Conservation (phyloP, 306 rosid species). For the Ziziphus jujuba region DNA sequence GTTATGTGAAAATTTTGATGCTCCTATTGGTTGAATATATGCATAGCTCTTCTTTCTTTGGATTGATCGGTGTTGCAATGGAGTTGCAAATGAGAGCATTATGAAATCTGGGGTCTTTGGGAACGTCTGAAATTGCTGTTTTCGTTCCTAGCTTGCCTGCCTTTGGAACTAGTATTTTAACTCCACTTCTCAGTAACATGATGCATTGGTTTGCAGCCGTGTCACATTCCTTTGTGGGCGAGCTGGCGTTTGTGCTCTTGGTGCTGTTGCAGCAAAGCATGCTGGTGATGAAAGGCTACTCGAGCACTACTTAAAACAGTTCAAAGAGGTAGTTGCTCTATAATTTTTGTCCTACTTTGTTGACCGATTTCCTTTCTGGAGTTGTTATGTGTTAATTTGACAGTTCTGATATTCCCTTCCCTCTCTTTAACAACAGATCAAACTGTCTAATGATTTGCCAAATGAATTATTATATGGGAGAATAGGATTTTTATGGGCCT, state of each 20-base stretch:
- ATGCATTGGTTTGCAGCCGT: conserved; percentile 46
- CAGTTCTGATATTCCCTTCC: conserved; percentile 10
- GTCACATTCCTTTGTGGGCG: conserved; percentile 74
- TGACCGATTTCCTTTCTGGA: conserved; percentile 17
- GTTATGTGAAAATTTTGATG: no score
- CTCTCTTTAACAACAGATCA: conserved; percentile 49
- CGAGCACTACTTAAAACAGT: conserved; percentile 49
- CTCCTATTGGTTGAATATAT: no score
- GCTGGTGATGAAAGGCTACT: conserved; percentile 56
- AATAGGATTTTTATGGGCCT: conserved; percentile 80
- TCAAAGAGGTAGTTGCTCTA: conserved; percentile 48
- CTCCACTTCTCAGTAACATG: not conserved
- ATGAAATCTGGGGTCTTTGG: no score
- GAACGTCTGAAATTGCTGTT: not conserved
- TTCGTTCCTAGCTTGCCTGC: conserved; percentile 5
- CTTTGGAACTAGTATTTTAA: conserved; percentile 3
- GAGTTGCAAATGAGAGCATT: no score
- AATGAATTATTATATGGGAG: conserved; percentile 77
- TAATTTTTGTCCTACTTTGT: not conserved
- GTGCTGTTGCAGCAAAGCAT: conserved; percentile 77
- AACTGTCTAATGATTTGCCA: conserved; percentile 57
- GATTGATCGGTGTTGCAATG: no score
- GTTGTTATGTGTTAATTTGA: not conserved
- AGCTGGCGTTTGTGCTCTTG: conserved; percentile 80
- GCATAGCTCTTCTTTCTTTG: no score